Base-by-base conservation (phyloP, 495 filamentous ascomycete genomes). In the Neurospora sp. region DNA sequence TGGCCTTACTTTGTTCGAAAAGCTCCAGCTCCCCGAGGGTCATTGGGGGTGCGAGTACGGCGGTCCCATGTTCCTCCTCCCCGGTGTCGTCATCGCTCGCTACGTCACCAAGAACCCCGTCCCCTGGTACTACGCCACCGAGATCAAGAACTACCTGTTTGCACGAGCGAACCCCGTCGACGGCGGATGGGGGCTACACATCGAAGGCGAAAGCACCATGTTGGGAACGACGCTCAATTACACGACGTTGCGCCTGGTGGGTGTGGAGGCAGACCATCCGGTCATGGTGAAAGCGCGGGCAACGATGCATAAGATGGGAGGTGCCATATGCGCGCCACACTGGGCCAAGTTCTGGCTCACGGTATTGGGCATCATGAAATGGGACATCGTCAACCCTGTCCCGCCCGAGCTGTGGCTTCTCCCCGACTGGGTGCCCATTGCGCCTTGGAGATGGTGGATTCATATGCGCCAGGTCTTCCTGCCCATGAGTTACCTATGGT, bases 1-100 rank as follows among this genome's bases (percentile, higher is more conserved):
- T 83, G 93, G 91, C 70, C 85, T 99, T 71, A 86, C 88, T 3
- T 99, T 97, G 86, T 97, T 96, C 85, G 93, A 94, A 42, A 88
- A 94, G 69, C 86, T 98, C 46, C 96, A 99, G 78, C 87, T 97
- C 0, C 89, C 91, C 59, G 90, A 92, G 9, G 96, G 96, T 5
- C 93, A 97, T 79, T 99, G 96, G 96, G 96, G 87, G 5, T 98
- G 94, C 83, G 96, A 98, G 80, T 99, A 98, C 83, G 96, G 96
- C 74, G 96, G 94, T 1, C 89, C 89, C 12, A 88, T 89, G 88
- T 98, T 99, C 79, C 88, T 99, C 69, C 83, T 98, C 9, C 93
- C 94, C 3, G 93, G 94, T 31, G 77, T 96, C 18, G 90, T 98
- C 74, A 89, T 97, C 76, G 87, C 92, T n/a, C 94, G 92, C 87